Evolutionary conservation across 495 filamentous ascomycete species (phyloP).

Genomic region (Penicillium herquei): DNA sequence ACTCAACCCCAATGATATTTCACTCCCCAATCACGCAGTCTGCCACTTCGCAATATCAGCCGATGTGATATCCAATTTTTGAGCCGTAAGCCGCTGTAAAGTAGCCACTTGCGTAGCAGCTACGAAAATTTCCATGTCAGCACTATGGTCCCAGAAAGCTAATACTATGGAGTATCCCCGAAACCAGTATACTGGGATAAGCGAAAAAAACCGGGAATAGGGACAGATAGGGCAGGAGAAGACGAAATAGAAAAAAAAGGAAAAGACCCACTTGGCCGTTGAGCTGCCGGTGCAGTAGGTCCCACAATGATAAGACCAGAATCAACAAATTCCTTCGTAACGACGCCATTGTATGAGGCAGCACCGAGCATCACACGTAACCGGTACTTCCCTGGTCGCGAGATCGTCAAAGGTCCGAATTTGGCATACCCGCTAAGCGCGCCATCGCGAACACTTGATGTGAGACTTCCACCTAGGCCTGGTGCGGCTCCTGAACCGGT

Average conservation of each 20-base stretch:
- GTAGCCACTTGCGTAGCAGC: slow-evolving; percentile 28
- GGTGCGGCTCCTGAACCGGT: slow-evolving; percentile 19
- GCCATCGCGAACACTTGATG: slow-evolving; percentile 37
- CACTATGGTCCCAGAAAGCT: slow-evolving; percentile 12
- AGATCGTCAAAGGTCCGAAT: slow-evolving; percentile 31
- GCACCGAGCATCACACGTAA: slow-evolving; percentile 38
- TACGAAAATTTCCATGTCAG: slow-evolving; percentile 16
- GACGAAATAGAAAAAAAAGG: slow-evolving; percentile 2
- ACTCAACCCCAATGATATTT: not conserved
- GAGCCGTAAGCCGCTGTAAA: slow-evolving; percentile 31
- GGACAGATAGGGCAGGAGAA: not conserved
- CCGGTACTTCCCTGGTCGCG: slow-evolving; percentile 33
- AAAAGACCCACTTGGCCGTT: slow-evolving; percentile 36
- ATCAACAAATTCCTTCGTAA: slow-evolving; percentile 34
- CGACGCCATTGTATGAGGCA: slow-evolving; percentile 30
- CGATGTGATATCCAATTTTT: slow-evolving; percentile 38
- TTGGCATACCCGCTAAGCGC: slow-evolving; percentile 39
- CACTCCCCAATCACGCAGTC: slow-evolving; percentile 18
- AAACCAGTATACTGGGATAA: not conserved
- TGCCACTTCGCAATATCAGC: slow-evolving; percentile 39
- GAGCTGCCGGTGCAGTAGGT: slow-evolving; percentile 25
- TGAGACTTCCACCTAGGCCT: slow-evolving; percentile 32
- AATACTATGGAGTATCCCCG: not conserved
- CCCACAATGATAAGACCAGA: slow-evolving; percentile 36
- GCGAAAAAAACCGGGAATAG: not conserved